A percentile compares a stretch with the other conserved stretches of the same genome.
Conservation (phyloP, 305 asterid species). For the Fraxinus platypoda region DNA sequence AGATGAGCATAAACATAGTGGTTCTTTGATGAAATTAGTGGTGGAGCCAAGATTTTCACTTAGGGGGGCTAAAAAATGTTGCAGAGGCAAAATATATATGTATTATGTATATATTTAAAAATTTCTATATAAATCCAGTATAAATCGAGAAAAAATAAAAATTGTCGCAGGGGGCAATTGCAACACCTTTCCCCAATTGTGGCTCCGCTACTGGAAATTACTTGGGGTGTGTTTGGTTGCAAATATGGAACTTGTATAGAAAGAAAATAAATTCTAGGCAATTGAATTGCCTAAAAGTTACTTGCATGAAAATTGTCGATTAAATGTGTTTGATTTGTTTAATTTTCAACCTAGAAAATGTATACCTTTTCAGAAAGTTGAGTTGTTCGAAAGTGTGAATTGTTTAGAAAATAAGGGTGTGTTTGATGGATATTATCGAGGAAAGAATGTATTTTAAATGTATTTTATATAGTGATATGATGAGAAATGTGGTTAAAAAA, state of each 20-base stretch:
- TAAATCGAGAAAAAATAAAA: background rate
- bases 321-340: background rate
- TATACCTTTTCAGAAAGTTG: background rate
- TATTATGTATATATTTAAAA: background rate
- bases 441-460: no score
- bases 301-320: background rate
- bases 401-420: no score
- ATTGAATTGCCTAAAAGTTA: background rate
- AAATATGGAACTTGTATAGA: background rate
- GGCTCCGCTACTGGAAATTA: background rate
- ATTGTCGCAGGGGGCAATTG: background rate
- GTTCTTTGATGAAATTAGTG: background rate
- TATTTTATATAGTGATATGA: no score
- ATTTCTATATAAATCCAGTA: background rate
- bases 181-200: background rate
- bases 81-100: background rate
- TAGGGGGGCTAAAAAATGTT: background rate
- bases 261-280: background rate
- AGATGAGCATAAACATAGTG: background rate
- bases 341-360: no score
- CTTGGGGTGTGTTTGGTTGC: background rate
- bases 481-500: no score
- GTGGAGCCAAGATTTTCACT: background rate
- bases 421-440: no score
- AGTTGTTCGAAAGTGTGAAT: background rate